Percentiles rank a stretch among this genome's conserved stretches.
These are phyloP conservation scores for Detonula confervacea DNA, from an alignment of 352 stramenopile genomes.

Conservation along the genomic window DNA sequence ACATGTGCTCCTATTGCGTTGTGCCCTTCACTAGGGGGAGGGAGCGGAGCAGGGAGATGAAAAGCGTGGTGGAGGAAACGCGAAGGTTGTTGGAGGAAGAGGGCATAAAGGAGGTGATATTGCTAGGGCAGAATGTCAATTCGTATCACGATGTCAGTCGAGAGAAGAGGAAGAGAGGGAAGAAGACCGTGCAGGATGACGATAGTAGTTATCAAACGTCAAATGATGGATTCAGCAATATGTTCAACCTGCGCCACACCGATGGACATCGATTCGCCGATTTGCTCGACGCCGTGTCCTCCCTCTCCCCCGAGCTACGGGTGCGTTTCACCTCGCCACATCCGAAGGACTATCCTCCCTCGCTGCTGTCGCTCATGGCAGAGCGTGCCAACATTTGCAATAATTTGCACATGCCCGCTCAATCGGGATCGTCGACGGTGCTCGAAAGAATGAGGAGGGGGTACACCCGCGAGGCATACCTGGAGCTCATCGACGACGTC, in stretches of 20 bases:
- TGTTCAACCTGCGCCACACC: slow-evolving; percentile 86
- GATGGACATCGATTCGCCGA: slow-evolving; percentile 97
- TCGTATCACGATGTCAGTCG: slow-evolving; percentile 94
- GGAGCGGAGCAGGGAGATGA: slow-evolving; percentile 91
- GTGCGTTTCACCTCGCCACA: slow-evolving; percentile 99
- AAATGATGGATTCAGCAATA: slow-evolving; percentile 93
- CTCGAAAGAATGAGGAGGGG: slow-evolving; percentile 94
- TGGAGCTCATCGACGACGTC: no score
- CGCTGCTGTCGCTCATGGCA: slow-evolving; percentile 88
- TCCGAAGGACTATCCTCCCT: slow-evolving; percentile 98
- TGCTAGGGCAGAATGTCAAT: slow-evolving; percentile 99
- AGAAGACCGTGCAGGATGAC: background rate
- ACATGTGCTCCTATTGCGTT: slow-evolving; percentile 99
- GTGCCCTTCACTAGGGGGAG: slow-evolving; percentile 98
- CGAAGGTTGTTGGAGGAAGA: slow-evolving; percentile 87
- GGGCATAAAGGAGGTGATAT: slow-evolving; percentile 96
- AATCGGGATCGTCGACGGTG: slow-evolving; percentile 92
- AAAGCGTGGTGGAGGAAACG: slow-evolving; percentile 95
- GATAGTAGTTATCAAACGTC: slow-evolving; percentile 84
- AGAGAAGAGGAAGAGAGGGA: slow-evolving; percentile 10
- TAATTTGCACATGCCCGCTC: slow-evolving; percentile 97
- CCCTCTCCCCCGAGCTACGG: slow-evolving; percentile 93
- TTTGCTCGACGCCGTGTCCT: slow-evolving; percentile 93
- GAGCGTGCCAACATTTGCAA: slow-evolving; percentile 96
- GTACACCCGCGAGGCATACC: slow-evolving; percentile 97